phyloP scores from a whole-genome alignment of 2,329 filamentous ascomycete genomes.

The Geosmithia flava region DNA sequence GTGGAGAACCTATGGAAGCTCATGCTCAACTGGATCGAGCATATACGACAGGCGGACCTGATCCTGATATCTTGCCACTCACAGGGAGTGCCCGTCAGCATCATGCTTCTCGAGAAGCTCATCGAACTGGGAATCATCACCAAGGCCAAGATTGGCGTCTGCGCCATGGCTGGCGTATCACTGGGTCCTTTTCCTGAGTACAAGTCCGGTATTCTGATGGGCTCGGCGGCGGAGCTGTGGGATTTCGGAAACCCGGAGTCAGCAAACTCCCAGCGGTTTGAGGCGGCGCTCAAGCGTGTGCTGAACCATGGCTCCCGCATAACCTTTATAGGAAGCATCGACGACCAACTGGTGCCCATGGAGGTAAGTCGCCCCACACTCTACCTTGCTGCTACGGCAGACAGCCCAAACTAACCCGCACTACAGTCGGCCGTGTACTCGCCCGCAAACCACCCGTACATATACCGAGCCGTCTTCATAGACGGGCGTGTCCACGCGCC shows the following conservation, averaged over 20 bases:
- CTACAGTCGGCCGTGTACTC: conserved; percentile 72
- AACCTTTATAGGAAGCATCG: conserved; percentile 85
- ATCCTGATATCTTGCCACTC: conserved; percentile 90
- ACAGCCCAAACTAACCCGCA: not conserved
- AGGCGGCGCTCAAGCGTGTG: conserved; percentile 59
- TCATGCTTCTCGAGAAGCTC: conserved; percentile 87
- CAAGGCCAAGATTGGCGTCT: conserved; percentile 68
- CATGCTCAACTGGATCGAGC: conserved; percentile 86
- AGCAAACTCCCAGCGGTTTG: conserved; percentile 70
- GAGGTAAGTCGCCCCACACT: conserved; percentile 42
- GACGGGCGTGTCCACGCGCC: conserved; percentile 86
- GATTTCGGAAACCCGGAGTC: conserved; percentile 80
- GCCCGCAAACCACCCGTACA: conserved; percentile 77
- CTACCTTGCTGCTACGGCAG: not conserved
- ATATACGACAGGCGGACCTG: conserved; percentile 77
- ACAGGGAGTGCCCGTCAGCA: conserved; percentile 85
- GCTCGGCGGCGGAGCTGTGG: conserved; percentile 86
- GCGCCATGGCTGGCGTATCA: conserved; percentile 83
- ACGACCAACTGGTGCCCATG: conserved; percentile 89
- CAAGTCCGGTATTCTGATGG: conserved; percentile 78
- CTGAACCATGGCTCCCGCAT: conserved; percentile 72
- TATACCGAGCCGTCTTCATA: conserved; percentile 91
- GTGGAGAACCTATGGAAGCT: conserved; percentile 92
- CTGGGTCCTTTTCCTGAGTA: conserved; percentile 89
- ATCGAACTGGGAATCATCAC: conserved; percentile 81